phyloP scores from a whole-genome alignment of 495 filamentous ascomycete species.

The Aspergillus campestris region DNA sequence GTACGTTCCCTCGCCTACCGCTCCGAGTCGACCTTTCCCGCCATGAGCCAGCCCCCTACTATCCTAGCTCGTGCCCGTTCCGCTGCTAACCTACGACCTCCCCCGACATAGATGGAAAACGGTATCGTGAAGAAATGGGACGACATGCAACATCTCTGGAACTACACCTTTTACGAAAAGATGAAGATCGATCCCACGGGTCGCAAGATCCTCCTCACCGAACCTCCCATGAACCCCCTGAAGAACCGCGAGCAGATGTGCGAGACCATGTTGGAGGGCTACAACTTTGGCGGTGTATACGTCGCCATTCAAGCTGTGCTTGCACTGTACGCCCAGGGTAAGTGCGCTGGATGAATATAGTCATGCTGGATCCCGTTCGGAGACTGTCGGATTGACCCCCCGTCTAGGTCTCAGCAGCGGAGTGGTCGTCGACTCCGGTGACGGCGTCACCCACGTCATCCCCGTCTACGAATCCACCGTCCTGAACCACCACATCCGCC shows the following conservation, averaged over 20 bases:
- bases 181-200: constrained; percentile 84
- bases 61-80: constrained; percentile 4
- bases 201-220: constrained; percentile 95
- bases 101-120: constrained; percentile 76
- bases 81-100: neutral
- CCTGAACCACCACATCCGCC: constrained; percentile 88
- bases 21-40: constrained; percentile 5
- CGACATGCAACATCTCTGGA: constrained; percentile 99
- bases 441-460: constrained; percentile 97
- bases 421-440: constrained; percentile 95
- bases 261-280: constrained; percentile 97
- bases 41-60: constrained; percentile 16
- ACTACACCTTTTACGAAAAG: constrained; percentile 97
- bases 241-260: constrained; percentile 95
- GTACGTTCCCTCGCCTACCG: constrained; percentile 34
- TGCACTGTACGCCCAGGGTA: constrained; percentile 94
- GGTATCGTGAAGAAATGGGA: constrained; percentile 99
- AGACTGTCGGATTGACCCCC: neutral
- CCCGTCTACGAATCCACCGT: constrained; percentile 97
- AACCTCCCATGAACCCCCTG: constrained; percentile 95
- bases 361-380: neutral
- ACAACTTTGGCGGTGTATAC: constrained; percentile 93
- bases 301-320: constrained; percentile 98
- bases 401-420: constrained; percentile 75
- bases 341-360: neutral